Conservation (phyloP, 225 moss, liverwort and hornwort genomes). For the Sphagnum contortum region DNA sequence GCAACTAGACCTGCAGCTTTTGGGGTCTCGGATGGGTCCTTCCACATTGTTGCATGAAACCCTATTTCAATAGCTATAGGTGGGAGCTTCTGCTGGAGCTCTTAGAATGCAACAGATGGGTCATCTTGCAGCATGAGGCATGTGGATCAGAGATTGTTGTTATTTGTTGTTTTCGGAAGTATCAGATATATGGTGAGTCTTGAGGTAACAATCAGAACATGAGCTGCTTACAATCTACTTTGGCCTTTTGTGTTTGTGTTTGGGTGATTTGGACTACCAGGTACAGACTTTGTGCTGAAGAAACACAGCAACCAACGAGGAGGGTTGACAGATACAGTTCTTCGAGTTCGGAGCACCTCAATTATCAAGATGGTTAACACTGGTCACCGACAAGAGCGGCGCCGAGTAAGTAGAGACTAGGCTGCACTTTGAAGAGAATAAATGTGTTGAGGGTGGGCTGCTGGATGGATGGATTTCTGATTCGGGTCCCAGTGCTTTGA, state of each 20-base stretch:
- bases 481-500: neutral
- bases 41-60: too few species aligned
- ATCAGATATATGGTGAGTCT: too few species aligned
- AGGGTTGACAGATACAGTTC: conserved; percentile 78
- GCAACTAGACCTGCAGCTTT: too few species aligned
- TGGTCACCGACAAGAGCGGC: conserved; percentile 87
- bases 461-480: neutral
- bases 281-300: conserved; percentile 82
- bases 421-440: conserved; percentile 6
- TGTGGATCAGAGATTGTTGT: too few species aligned
- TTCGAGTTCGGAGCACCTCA: conserved; percentile 91
- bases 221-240: neutral
- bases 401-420: conserved; percentile 42
- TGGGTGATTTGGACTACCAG: conserved; percentile 23
- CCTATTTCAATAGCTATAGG: too few species aligned
- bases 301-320: conserved; percentile 99
- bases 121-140: too few species aligned
- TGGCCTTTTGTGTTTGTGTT: neutral
- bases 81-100: too few species aligned
- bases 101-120: too few species aligned
- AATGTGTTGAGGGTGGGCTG: neutral
- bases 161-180: too few species aligned
- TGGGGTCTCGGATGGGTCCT: too few species aligned
- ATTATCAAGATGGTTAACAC: conserved; percentile 96
- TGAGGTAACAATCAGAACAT: too few species aligned